phyloP scores from a whole-genome alignment of 192 early-diverging fungal genomes.

The Geranomyces michiganensis region DNA sequence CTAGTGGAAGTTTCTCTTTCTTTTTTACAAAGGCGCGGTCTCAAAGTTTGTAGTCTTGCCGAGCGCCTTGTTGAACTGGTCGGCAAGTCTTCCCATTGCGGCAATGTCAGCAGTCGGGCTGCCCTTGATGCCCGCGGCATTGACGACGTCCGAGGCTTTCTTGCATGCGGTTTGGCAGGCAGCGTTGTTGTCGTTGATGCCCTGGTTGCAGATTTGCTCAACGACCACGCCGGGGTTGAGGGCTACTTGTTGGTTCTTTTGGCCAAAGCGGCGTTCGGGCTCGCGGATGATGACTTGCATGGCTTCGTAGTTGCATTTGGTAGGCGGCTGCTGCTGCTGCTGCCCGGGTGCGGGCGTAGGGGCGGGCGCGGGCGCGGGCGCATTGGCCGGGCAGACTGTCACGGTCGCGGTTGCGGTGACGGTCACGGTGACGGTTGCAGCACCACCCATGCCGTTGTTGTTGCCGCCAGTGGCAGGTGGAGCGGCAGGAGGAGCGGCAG shows the following conservation, averaged over 20 bases:
- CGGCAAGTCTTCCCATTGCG: slow-evolving; percentile 24
- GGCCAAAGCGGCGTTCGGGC: slow-evolving; percentile 33
- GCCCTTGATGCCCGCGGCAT: background rate
- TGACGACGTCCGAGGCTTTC: background rate
- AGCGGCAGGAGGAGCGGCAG: background rate
- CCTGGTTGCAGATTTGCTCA: slow-evolving; percentile 42
- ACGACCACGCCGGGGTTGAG: slow-evolving; percentile 39
- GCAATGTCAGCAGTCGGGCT: slow-evolving; percentile 12
- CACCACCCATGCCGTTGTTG: background rate
- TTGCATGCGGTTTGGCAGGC: slow-evolving; percentile 24
- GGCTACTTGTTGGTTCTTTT: slow-evolving; percentile 40
- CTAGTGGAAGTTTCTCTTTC: too few species aligned
- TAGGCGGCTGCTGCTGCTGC: background rate
- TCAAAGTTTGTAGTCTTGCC: slow-evolving; percentile 38
- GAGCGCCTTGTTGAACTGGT: slow-evolving; percentile 37
- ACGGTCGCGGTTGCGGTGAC: slow-evolving; percentile 4
- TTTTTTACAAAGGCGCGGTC: too few species aligned
- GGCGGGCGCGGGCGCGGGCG: background rate
- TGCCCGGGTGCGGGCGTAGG: slow-evolving; percentile 9
- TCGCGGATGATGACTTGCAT: slow-evolving; percentile 30
- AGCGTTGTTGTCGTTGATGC: slow-evolving; percentile 33
- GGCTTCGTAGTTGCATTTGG: slow-evolving; percentile 13
- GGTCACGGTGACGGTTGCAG: background rate
- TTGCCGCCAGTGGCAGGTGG: background rate
- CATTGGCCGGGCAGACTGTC: background rate